Evolutionary conservation across 768 basidiomycete genomes (phyloP), one percentile per base, ranked within the genome.

Genomic region (Lactarius hengduanensis): DNA sequence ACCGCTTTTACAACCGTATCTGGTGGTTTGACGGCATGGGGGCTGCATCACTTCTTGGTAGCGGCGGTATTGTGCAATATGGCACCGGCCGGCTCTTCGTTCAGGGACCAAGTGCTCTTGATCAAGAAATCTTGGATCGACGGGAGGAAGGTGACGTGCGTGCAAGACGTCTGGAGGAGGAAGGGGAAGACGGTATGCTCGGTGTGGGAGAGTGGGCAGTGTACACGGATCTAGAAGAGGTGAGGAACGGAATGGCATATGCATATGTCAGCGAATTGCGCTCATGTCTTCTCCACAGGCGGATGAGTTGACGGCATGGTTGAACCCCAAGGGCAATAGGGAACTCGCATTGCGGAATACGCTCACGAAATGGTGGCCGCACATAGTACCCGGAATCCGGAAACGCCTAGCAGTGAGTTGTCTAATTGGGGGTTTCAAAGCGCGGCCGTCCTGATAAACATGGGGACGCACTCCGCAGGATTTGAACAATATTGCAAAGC

Each of bases 11-110:
- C 73, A 96, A 97, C 74, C 87, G 92, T 38, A 82, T 97, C 66
- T 99, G 96, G 96, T 99, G 96, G 96, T 93, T 98, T 74, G 96
- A 99, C 77, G 96, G 96, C 11, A 85, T 95, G 82, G 96, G 96
- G 8, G 87, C 89, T 6, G 89, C 88, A 57, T 87, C 89, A 55
- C 77, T 96, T 61, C 80, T 94, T 64, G 89, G 88, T 47, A 87
- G 86, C 69, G 91, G 91, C 18, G 91, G 91, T 4, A 84, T 87
- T 34, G 84, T 89, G 34, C 84, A 89, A 75, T 96, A 93, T 73
- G 94, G 94, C 11, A 88, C 94, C 22, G 97, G 95, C 6, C 81
- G 96, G 61, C 73, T 99, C 57, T 97, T 98, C 75, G 77, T 99
- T 34, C 97, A 99, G 76, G 97, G 96, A 0, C 92, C 93, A 30